These are phyloP conservation scores for Capsaspora owczarzaki DNA, from an alignment of 78 protist genomes.

Conservation along the genomic window DNA sequence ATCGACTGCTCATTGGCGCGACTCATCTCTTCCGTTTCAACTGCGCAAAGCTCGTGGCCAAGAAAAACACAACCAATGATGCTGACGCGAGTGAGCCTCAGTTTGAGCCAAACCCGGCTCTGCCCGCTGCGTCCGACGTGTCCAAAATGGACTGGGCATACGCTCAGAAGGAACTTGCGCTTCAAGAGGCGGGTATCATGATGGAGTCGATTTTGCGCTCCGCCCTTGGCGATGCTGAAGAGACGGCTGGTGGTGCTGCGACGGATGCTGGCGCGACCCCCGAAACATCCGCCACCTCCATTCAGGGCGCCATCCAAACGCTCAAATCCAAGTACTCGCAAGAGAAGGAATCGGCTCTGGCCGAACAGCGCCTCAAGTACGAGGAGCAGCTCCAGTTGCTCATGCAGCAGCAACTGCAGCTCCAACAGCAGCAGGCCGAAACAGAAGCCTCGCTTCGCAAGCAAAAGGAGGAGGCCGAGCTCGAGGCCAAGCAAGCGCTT, in stretches of 20 bases:
- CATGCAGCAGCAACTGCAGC: not conserved
- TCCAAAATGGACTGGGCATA: not conserved
- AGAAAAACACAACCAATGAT: no score
- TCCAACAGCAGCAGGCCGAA: not conserved
- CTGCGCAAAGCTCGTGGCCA: no score
- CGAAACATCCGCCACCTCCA: no score
- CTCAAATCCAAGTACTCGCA: not conserved
- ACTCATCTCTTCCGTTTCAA: not conserved
- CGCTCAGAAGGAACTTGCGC: not conserved
- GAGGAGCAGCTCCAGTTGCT: not conserved
- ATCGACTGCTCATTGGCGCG: not conserved
- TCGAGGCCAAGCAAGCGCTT: not conserved
- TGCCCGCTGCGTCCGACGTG: not conserved
- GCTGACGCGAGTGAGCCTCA: no score
- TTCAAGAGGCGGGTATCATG: no score
- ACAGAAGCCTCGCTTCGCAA: not conserved
- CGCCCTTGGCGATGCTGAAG: no score
- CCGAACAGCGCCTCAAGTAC: not conserved
- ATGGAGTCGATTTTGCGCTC: no score
- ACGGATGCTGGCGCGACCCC: not conserved
- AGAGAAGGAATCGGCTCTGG: not conserved
- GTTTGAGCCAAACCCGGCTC: not conserved
- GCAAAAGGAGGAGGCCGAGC: not conserved
- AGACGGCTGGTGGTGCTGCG: no score
- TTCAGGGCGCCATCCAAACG: not conserved